Conservation (phyloP, 352 stramenopile genomes). For the Pythium dissotocum region DNA sequence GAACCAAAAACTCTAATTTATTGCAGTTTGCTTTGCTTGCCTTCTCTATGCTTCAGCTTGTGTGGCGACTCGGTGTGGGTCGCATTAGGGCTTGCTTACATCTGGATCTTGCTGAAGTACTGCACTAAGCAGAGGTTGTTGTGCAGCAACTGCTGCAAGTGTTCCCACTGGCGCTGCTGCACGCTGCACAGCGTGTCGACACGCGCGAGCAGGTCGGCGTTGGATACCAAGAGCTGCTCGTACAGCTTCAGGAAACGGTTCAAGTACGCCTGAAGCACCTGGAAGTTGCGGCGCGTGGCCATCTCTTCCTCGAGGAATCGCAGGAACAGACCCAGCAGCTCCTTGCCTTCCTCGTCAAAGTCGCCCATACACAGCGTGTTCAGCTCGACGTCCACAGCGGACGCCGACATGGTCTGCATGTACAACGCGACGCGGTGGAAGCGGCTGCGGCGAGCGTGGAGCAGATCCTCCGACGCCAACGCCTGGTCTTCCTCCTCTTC, state of each 20-base stretch:
- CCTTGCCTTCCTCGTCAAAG: conserved; percentile 76
- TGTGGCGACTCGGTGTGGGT: neutral
- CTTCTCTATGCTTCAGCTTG: conserved; percentile 3
- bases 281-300: conserved; percentile 63
- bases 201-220: conserved; percentile 51
- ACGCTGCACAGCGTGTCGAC: conserved; percentile 55
- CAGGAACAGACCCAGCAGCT: conserved; percentile 62
- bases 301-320: conserved; percentile 69
- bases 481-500: conserved; percentile 12
- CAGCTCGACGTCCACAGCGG: conserved; percentile 77
- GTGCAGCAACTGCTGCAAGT: conserved; percentile 78
- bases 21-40: neutral
- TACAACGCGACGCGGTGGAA: conserved; percentile 56
- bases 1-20: conserved; percentile 20
- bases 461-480: conserved; percentile 11
- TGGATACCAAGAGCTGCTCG: conserved; percentile 65
- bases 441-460: conserved; percentile 33
- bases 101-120: conserved; percentile 89
- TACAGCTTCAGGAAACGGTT: conserved; percentile 88
- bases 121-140: conserved; percentile 88
- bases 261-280: conserved; percentile 83
- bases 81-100: conserved; percentile 40
- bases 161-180: conserved; percentile 79
- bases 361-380: conserved; percentile 84
- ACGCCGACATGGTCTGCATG: conserved; percentile 75